Percentiles rank a stretch among this genome's conserved stretches.
These are phyloP conservation scores for Corniculantispora saksenae DNA, from an alignment of 2,329 filamentous ascomycete genomes.

Conservation along the genomic window DNA sequence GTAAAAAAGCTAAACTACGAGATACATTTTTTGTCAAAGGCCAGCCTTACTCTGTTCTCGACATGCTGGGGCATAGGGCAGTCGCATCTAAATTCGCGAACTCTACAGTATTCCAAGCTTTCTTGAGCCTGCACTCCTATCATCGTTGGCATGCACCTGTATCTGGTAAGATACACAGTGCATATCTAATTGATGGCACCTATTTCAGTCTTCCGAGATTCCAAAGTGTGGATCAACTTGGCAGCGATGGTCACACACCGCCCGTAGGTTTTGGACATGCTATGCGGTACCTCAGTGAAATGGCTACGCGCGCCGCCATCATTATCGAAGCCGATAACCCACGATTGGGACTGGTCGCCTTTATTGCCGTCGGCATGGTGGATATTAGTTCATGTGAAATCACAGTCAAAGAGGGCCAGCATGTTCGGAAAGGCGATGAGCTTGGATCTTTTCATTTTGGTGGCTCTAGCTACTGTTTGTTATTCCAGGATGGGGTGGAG, in stretches of 20 bases:
- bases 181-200: slow-evolving; percentile 61
- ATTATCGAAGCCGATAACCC: slow-evolving; percentile 70
- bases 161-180: slow-evolving; percentile 58
- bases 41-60: slow-evolving; percentile 65
- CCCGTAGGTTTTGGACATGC: slow-evolving; percentile 46
- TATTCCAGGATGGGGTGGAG: slow-evolving; percentile 62
- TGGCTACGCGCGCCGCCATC: slow-evolving; percentile 71
- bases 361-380: slow-evolving; percentile 74
- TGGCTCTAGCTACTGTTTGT: slow-evolving; percentile 68
- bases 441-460: slow-evolving; percentile 81
- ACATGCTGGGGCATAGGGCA: slow-evolving; percentile 62
- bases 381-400: slow-evolving; percentile 76
- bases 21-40: slow-evolving; percentile 70
- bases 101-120: slow-evolving; percentile 71
- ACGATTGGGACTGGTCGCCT: slow-evolving; percentile 67
- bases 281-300: slow-evolving; percentile 66
- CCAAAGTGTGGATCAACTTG: slow-evolving; percentile 34
- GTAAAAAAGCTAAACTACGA: slow-evolving; percentile 51
- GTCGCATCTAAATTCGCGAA: slow-evolving; percentile 57
- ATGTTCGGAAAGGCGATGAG: slow-evolving; percentile 68
- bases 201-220: slow-evolving; percentile 64
- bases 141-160: slow-evolving; percentile 75
- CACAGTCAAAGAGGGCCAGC: slow-evolving; percentile 65
- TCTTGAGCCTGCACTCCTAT: slow-evolving; percentile 66
- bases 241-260: slow-evolving; percentile 32